A percentile compares a stretch with the other conserved stretches of the same genome.
phyloP scores from a whole-genome alignment of 176 grass and related monocot genomes.

The Elaeis guineensis region DNA sequence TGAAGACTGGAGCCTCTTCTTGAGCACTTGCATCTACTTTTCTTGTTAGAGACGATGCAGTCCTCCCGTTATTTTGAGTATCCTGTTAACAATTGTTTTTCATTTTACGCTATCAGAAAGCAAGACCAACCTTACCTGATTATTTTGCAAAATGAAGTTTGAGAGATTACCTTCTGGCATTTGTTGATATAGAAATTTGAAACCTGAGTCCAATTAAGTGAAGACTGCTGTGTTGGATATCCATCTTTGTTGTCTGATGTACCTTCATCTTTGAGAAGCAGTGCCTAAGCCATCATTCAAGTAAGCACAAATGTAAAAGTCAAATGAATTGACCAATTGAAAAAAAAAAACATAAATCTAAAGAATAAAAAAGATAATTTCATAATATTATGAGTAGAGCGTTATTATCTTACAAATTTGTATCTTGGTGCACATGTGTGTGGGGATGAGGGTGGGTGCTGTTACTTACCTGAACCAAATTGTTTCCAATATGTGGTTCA shows the following conservation, averaged over 20 bases:
- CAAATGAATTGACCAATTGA: no score
- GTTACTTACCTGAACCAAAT: conserved; percentile 35
- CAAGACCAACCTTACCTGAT: background rate
- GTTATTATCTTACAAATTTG: no score
- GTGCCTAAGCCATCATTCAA: conserved; percentile 24
- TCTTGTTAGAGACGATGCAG: conserved; percentile 18
- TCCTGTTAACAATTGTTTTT: conserved; percentile 26
- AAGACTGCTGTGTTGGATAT: conserved; percentile 19
- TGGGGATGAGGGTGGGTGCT: background rate
- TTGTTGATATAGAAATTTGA: conserved; percentile 18
- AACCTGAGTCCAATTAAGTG: conserved; percentile 7
- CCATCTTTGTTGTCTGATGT: conserved; percentile 19
- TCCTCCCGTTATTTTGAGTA: conserved; percentile 29
- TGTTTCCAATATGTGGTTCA: conserved; percentile 39
- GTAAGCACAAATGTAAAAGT: background rate
- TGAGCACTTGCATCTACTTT: conserved; percentile 30
- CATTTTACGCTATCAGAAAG: background rate
- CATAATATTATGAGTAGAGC: no score
- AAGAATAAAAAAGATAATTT: background rate
- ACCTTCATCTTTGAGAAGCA: conserved; percentile 20
- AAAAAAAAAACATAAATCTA: background rate
- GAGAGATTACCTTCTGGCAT: conserved; percentile 29
- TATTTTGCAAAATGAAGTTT: background rate
- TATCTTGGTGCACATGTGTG: no score
- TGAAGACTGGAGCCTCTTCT: conserved; percentile 27